phyloP scores from a whole-genome alignment of 208 protist species.

The Trypanosomatidae sp. region DNA sequence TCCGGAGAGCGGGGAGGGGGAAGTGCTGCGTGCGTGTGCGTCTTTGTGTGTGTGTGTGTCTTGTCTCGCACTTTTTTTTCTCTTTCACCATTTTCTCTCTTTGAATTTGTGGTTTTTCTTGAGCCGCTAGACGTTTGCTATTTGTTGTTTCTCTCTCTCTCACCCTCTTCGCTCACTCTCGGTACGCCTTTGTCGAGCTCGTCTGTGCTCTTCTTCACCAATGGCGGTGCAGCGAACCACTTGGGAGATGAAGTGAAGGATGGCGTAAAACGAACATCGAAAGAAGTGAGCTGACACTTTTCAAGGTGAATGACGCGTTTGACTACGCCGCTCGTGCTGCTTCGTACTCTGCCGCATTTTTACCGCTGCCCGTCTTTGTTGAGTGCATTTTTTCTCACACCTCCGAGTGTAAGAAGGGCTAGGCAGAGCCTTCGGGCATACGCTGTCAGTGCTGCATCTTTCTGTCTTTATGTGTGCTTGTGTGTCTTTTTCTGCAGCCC shows the following conservation, averaged over 20 bases:
- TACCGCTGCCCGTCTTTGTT: background rate
- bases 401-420: background rate
- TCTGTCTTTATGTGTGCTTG: background rate
- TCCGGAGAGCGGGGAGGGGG: background rate
- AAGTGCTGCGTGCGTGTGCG: background rate
- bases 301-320: background rate
- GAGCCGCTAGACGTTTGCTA: background rate
- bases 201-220: background rate
- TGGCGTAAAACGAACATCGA: background rate
- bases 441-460: background rate
- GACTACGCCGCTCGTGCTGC: background rate
- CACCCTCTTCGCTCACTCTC: background rate
- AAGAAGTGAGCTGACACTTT: background rate
- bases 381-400: background rate
- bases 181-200: background rate
- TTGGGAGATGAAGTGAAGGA: background rate
- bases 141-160: background rate
- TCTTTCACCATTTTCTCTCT: background rate
- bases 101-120: background rate
- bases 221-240: background rate
- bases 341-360: background rate
- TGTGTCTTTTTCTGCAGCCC: too few species aligned
- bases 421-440: background rate
- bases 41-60: background rate
- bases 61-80: background rate